These are phyloP conservation scores for Peniophora sp. DNA, from an alignment of 1,284 basidiomycete species.

Conservation along the genomic window DNA sequence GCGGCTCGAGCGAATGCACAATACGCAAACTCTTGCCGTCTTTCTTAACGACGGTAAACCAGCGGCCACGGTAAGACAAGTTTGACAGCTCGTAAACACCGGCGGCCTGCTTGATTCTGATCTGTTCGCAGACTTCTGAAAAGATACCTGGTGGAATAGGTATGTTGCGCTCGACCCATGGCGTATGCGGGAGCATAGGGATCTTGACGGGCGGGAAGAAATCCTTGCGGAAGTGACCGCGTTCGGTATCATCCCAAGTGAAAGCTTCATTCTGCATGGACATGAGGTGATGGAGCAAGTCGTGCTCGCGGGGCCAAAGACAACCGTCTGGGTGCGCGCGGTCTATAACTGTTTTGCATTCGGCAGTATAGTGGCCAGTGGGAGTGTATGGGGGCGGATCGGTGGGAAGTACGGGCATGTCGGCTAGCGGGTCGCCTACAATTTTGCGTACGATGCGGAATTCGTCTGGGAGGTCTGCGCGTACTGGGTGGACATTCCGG, in stretches of 20 bases:
- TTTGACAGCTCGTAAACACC: conserved; percentile 28
- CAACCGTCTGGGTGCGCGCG: conserved; percentile 14
- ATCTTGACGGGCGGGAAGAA: conserved; percentile 19
- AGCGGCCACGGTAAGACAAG: conserved; percentile 21
- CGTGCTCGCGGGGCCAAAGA: conserved; percentile 20
- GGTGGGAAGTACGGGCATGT: conserved; percentile 17
- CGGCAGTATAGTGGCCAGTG: conserved; percentile 20
- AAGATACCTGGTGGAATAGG: conserved; percentile 22
- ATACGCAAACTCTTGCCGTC: conserved; percentile 6
- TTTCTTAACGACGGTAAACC: conserved; percentile 15
- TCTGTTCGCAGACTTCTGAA: conserved; percentile 21
- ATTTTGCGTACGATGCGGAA: conserved; percentile 26
- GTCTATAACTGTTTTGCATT: not conserved
- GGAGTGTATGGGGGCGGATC: conserved; percentile 21
- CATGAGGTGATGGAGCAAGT: conserved; percentile 25
- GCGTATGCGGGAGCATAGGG: conserved; percentile 17
- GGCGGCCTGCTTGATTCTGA: conserved; percentile 22
- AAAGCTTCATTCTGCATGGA: conserved; percentile 22
- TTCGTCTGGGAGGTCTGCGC: conserved; percentile 17
- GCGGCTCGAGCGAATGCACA: conserved; percentile 4
- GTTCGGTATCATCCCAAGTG: conserved; percentile 22
- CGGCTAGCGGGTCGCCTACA: conserved; percentile 22
- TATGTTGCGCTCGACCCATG: conserved; percentile 21
- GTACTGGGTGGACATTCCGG: conserved; percentile 20
- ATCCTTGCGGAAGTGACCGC: conserved; percentile 15